Conservation (phyloP, 139 green algal species). For the Ettlia oleoabundans region DNA sequence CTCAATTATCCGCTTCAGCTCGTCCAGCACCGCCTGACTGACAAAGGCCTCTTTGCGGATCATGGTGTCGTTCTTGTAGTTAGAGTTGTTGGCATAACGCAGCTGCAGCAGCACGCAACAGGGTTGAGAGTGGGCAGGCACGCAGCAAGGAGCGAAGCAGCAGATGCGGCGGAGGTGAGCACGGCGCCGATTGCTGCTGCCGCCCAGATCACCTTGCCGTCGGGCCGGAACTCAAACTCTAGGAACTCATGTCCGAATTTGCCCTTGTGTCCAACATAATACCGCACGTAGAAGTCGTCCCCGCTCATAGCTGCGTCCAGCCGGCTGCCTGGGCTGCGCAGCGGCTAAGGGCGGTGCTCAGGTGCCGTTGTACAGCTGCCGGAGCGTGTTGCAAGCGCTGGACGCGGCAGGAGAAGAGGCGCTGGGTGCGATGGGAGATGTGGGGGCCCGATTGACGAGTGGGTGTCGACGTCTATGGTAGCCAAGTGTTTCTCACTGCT, state of each 20-base stretch:
- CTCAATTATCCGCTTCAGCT: conserved; percentile 91
- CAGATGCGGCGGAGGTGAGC: neutral
- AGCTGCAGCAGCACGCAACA: conserved; percentile 44
- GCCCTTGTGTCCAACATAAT: conserved; percentile 93
- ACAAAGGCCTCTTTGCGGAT: conserved; percentile 91
- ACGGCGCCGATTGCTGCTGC: no score
- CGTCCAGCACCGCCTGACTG: conserved; percentile 75
- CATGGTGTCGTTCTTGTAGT: conserved; percentile 99
- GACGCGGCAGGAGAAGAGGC: neutral
- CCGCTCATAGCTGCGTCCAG: neutral
- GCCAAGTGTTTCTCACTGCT: neutral
- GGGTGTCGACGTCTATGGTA: no score
- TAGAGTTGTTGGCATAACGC: conserved; percentile 97
- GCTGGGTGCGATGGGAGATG: neutral
- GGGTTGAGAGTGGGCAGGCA: neutral
- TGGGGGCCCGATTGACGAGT: neutral
- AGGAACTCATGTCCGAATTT: conserved; percentile 98
- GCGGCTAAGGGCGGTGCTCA: neutral
- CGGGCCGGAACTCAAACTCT: conserved; percentile 94
- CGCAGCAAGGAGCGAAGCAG: neutral
- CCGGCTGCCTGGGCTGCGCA: neutral
- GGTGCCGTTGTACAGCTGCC: neutral
- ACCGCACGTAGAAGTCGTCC: conserved; percentile 94
- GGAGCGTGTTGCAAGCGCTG: neutral
- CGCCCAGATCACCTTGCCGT: conserved; percentile 93